These are phyloP conservation scores for Coemansia sp. DNA, from an alignment of 192 early-diverging fungal species.

Conservation along the genomic window DNA sequence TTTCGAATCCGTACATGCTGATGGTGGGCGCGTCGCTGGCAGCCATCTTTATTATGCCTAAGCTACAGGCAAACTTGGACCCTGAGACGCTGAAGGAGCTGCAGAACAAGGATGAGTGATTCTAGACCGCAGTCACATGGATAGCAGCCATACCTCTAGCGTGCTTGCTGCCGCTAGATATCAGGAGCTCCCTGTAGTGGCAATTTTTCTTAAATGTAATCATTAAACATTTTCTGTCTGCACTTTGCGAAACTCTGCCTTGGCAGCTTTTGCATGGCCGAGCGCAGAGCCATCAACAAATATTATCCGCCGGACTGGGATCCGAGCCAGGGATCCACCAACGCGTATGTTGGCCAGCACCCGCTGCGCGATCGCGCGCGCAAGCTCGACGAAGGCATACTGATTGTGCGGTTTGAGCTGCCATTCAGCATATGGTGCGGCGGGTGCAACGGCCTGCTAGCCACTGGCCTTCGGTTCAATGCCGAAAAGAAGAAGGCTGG, in stretches of 20 bases:
- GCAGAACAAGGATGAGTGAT: slow-evolving; percentile 14
- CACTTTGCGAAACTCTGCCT: too few species aligned
- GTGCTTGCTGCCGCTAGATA: too few species aligned
- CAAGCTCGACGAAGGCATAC: slow-evolving; percentile 85
- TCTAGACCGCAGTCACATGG: slow-evolving; percentile 4
- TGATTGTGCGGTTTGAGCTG: slow-evolving; percentile 82
- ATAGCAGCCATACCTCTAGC: not conserved
- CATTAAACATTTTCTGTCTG: too few species aligned
- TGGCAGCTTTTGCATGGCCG: slow-evolving; percentile 22
- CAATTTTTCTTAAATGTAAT: too few species aligned
- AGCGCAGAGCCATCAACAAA: slow-evolving; percentile 56
- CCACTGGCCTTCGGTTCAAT: slow-evolving; percentile 89
- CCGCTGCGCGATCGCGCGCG: slow-evolving; percentile 81
- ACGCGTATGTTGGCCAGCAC: slow-evolving; percentile 83
- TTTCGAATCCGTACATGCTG: slow-evolving; percentile 65
- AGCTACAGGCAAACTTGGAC: slow-evolving; percentile 59
- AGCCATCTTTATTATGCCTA: slow-evolving; percentile 61
- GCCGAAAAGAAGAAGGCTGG: slow-evolving; percentile 93
- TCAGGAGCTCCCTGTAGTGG: too few species aligned
- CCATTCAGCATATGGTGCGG: slow-evolving; percentile 90
- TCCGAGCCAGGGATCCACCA: slow-evolving; percentile 76
- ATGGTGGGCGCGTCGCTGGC: slow-evolving; percentile 60
- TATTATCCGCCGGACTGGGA: slow-evolving; percentile 90
- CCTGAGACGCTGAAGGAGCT: slow-evolving; percentile 54
- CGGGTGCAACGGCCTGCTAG: slow-evolving; percentile 80